phyloP scores from a whole-genome alignment of 257 asterid species.

The Orobanche coerulescens region DNA sequence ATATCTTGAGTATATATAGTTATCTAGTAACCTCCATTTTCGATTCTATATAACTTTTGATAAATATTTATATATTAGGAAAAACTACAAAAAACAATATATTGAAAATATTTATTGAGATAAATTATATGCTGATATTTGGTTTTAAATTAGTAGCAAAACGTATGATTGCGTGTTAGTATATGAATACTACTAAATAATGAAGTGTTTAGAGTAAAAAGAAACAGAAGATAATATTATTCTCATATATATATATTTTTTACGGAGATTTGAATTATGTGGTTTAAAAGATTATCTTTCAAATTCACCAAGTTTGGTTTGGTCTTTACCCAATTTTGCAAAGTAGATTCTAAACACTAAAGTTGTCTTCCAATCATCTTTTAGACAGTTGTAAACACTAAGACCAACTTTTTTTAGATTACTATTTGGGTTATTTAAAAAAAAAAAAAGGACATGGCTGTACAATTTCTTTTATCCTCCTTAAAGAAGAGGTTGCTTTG shows the following conservation, averaged over 20 bases:
- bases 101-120: too few species aligned
- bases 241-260: too few species aligned
- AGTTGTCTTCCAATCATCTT: not conserved
- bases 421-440: not conserved
- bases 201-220: too few species aligned
- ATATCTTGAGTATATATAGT: not conserved
- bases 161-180: too few species aligned
- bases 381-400: not conserved
- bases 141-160: too few species aligned
- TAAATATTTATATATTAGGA: too few species aligned
- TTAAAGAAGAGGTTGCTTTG: not conserved
- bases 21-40: too few species aligned
- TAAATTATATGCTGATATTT: too few species aligned
- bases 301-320: not conserved
- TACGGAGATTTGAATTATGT: not conserved
- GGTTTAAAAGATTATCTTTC: not conserved
- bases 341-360: not conserved
- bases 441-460: not conserved
- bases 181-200: too few species aligned
- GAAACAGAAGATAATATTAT: too few species aligned
- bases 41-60: too few species aligned
- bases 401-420: conserved; percentile 12
- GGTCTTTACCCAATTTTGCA: not conserved
- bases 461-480: not conserved
- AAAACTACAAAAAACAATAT: too few species aligned